phyloP scores from a whole-genome alignment of 140 eudicot genomes.

The Eryngium alpinum region DNA sequence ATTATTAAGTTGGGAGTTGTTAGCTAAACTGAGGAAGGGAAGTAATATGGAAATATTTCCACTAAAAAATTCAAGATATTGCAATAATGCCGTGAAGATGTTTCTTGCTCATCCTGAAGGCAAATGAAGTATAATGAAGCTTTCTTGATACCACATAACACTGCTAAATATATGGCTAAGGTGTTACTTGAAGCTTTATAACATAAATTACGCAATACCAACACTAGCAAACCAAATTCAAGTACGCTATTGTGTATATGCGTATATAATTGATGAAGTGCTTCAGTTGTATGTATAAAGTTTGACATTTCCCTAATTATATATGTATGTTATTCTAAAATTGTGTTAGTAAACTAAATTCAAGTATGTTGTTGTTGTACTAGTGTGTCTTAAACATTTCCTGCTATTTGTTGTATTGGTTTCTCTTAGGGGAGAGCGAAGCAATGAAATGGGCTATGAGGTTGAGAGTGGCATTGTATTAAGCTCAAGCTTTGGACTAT shows the following conservation, averaged over 20 bases:
- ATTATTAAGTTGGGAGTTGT: neutral
- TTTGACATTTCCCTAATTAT: neutral
- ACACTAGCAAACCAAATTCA: neutral
- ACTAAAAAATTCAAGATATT: too few species aligned
- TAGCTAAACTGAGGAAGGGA: neutral
- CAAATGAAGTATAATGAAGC: neutral
- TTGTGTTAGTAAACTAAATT: neutral
- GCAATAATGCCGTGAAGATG: too few species aligned
- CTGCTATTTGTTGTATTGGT: conserved; percentile 16
- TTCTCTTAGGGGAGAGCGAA: conserved; percentile 73
- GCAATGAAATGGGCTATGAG: conserved; percentile 96
- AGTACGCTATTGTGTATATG: neutral
- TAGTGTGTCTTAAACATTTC: neutral
- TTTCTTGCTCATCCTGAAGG: neutral
- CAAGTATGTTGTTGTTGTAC: neutral
- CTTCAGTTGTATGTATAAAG: neutral
- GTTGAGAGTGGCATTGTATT: conserved; percentile 72
- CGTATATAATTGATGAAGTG: neutral
- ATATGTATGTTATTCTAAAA: neutral
- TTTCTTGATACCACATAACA: too few species aligned
- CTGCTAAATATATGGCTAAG: too few species aligned
- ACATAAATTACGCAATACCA: too few species aligned
- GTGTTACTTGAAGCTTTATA: too few species aligned
- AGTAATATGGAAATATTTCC: neutral
- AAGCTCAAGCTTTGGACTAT: conserved; percentile 94